Evolutionary conservation across 1,284 basidiomycete species (phyloP), one percentile per base, ranked within the genome.

Genomic region (Ganoderma lingzhi): DNA sequence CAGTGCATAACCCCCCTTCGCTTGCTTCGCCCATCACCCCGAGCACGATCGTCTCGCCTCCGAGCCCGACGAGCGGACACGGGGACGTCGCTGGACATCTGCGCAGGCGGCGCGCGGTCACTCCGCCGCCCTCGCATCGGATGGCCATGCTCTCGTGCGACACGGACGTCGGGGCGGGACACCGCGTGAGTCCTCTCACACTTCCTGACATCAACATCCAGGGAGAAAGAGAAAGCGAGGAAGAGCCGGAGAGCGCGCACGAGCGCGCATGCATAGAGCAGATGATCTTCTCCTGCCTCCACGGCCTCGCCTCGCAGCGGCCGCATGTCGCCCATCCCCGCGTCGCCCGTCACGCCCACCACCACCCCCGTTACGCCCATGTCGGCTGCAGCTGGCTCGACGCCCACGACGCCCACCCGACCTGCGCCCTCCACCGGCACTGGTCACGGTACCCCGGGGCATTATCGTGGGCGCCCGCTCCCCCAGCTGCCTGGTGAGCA

Each of bases 391-490:
- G 35, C 35, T 35, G 10, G 63, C 17, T 74, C 70, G 55, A 73
- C 79, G 15, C 76, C 78, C 5, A 76, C 76, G 4, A 77, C 75
- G 2, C 71, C 77, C 15, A 74, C 74, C 14, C 56, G 48, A 1
- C 48, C 64, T 41, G 55, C 56, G 0, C 56, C 14, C 23, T 59
- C 19, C 10, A 2, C 45, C 9, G 15, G 17, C 15, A 48, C 45
- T 63, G 70, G 37, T 70, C 67, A 19, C 67, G 76, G 60, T 79
- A 82, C 66, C 14, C 59, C 59, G 3, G 59, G 59, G 15, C 59
- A 61, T 23, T 81, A 81, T 53, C 77, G 72, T 15, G 81, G 81
- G 3, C 70, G 81, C 4, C 81, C 81, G 9, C 77, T 82, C 1
- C 81, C 81, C 8, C 78, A 71, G 14, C 73, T 76, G 2, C 81